Percentiles rank a stretch among this genome's conserved stretches.
phyloP scores from a whole-genome alignment of 257 asterid genomes.

The Primulina huaijiensis region DNA sequence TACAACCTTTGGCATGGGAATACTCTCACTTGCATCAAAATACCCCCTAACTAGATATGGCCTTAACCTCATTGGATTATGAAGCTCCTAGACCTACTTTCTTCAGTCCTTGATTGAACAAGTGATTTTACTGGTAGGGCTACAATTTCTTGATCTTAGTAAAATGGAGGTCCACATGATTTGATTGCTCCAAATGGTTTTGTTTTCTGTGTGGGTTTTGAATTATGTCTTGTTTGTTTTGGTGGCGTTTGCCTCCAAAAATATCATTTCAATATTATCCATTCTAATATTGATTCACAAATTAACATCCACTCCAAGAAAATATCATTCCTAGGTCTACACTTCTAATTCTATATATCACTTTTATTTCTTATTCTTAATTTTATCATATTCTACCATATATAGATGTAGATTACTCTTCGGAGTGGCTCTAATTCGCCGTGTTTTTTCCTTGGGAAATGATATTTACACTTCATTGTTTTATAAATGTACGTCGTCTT shows the following conservation, averaged over 20 bases:
- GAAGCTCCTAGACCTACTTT: too few relatives aligned
- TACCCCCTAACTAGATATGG: too few relatives aligned
- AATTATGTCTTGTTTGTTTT: constrained; percentile 17
- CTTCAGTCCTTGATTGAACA: constrained; percentile 13
- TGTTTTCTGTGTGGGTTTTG: constrained; percentile 11
- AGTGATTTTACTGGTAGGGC: constrained; percentile 21
- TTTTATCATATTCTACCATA: neutral
- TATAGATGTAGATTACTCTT: too few relatives aligned
- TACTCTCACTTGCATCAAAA: too few relatives aligned
- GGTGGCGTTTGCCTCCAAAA: neutral
- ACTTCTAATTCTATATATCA: too few relatives aligned
- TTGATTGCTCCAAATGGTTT: constrained; percentile 13
- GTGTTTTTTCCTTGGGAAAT: too few relatives aligned
- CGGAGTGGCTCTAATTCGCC: too few relatives aligned
- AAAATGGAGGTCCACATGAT: constrained; percentile 15
- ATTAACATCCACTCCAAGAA: neutral
- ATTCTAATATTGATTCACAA: neutral
- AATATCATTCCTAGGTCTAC: neutral
- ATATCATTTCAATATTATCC: neutral
- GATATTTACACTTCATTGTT: too few relatives aligned
- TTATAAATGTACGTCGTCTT: too few relatives aligned
- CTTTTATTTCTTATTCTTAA: too few relatives aligned
- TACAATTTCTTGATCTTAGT: constrained; percentile 26
- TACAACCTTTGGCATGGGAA: too few relatives aligned
- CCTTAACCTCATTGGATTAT: neutral